A percentile compares a stretch with the other conserved stretches of the same genome.
These are phyloP conservation scores for Tetratostichococcus sp. DNA, from an alignment of 139 green algal genomes.

Conservation along the genomic window DNA sequence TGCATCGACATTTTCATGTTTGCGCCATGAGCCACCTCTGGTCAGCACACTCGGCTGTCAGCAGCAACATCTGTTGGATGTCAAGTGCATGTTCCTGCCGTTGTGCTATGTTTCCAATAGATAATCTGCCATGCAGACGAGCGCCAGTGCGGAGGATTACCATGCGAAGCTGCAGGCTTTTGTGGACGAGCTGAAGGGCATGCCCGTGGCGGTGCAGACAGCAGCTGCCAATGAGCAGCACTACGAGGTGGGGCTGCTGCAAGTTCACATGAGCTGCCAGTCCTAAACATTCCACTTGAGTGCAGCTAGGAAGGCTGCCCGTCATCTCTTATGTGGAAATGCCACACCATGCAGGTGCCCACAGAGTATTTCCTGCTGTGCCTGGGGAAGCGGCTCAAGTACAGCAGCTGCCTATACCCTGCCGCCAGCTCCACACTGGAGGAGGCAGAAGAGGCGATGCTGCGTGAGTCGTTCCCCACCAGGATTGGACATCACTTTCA, in stretches of 20 bases:
- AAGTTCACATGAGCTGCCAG: not conserved
- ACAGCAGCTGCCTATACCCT: constrained; percentile 86
- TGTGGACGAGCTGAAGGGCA: constrained; percentile 66
- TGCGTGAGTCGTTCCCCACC: constrained; percentile 53
- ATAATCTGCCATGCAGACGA: too few relatives aligned
- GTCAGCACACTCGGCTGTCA: too few relatives aligned
- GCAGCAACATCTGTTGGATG: not conserved
- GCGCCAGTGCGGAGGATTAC: constrained; percentile 5
- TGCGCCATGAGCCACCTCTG: too few relatives aligned
- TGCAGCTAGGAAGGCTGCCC: too few relatives aligned
- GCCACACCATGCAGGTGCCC: constrained; percentile 60
- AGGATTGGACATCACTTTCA: too few relatives aligned
- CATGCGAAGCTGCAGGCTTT: constrained; percentile 42
- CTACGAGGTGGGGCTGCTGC: constrained; percentile 61
- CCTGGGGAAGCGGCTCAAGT: constrained; percentile 89
- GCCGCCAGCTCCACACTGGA: constrained; percentile 46
- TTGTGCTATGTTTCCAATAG: too few relatives aligned
- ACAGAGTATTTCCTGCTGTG: constrained; percentile 89
- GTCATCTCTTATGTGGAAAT: too few relatives aligned
- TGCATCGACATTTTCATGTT: too few relatives aligned
- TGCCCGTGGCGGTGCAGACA: constrained; percentile 83
- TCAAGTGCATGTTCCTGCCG: too few relatives aligned
- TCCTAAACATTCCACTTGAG: too few relatives aligned
- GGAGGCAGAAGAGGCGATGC: constrained; percentile 89
- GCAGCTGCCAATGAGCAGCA: constrained; percentile 87